phyloP scores from a whole-genome alignment of 495 filamentous ascomycete species.

The Neurospora sp. region DNA sequence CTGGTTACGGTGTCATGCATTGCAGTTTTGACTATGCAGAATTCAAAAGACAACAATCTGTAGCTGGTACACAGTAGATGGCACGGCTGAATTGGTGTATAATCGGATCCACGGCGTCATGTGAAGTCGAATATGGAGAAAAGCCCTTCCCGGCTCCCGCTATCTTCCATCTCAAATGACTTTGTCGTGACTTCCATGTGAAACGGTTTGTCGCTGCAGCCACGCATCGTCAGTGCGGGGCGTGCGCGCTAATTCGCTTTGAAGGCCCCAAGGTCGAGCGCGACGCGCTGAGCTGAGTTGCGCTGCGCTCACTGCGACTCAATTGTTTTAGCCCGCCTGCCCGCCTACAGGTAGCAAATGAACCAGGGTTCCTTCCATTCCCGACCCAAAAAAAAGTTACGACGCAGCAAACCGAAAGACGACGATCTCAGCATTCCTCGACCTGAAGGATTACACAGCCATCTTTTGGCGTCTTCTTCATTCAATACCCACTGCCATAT shows the following conservation, averaged over 20 bases:
- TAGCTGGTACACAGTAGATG: not conserved
- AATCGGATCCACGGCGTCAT: not conserved
- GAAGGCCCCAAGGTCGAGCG: not conserved
- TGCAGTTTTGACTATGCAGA: not conserved
- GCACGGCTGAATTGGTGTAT: not conserved
- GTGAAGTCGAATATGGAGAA: not conserved
- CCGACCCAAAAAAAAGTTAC: not conserved
- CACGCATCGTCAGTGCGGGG: not conserved
- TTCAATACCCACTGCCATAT: not conserved
- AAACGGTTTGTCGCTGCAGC: not conserved
- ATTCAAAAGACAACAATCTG: not conserved
- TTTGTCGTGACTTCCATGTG: not conserved
- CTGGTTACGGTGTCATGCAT: not conserved
- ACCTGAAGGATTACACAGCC: not conserved
- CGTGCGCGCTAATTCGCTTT: not conserved
- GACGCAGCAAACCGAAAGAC: not conserved
- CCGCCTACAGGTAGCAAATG: not conserved
- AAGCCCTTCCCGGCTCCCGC: not conserved
- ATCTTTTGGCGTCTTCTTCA: not conserved
- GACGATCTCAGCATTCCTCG: not conserved
- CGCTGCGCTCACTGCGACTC: not conserved
- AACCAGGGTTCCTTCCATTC: not conserved
- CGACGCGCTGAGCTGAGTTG: not conserved
- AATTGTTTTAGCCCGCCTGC: not conserved
- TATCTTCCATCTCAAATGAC: not conserved